Evolutionary conservation across 129 eudicot species (phyloP).

Genomic region (Helianthus annuus): HanXRQr2.0-SUNRISE NC_035442.2:122088449-122088948

Average conservation of each 20-base stretch:
- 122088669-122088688: conserved; percentile 48
- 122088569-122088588: conserved; percentile 2
- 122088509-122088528: conserved; percentile 13
- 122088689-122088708: conserved; percentile 38
- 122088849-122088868: conserved; percentile 46
- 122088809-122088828: conserved; percentile 62
- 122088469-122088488: conserved; percentile 16
- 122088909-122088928: conserved; percentile 61
- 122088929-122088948: conserved; percentile 64
- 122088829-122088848: conserved; percentile 52
- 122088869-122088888: conserved; percentile 56
- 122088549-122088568: conserved; percentile 18
- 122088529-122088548: background rate
- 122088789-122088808: conserved; percentile 64
- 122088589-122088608: conserved; percentile 25
- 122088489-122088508: conserved; percentile 19
- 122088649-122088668: conserved; percentile 42
- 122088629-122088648: conserved; percentile 37
- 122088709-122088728: conserved; percentile 33
- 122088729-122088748: conserved; percentile 16
- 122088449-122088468: conserved; percentile 1
- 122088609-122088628: conserved; percentile 37
- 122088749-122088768: conserved; percentile 40
- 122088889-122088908: conserved; percentile 62
- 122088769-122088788: conserved; percentile 44